These are phyloP conservation scores for Pseudogymnoascus sp. DNA, from an alignment of 2,329 filamentous ascomycete species.

Conservation along the genomic window DNA sequence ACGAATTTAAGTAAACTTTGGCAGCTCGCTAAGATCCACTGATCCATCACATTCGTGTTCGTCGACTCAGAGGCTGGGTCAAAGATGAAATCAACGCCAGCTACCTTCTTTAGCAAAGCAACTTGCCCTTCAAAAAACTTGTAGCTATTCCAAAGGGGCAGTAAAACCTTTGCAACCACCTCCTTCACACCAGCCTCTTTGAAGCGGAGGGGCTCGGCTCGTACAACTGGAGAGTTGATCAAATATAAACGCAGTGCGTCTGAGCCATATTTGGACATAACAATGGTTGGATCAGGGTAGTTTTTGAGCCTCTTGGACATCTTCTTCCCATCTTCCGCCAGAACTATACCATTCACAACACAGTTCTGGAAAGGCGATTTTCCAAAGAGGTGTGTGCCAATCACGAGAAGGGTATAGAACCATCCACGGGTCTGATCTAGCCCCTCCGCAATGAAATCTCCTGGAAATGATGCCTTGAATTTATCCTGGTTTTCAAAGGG, in stretches of 20 bases:
- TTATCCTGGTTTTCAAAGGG: slow-evolving; percentile 82
- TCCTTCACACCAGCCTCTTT: slow-evolving; percentile 91
- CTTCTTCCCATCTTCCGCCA: slow-evolving; percentile 94
- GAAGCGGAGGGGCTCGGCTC: slow-evolving; percentile 83
- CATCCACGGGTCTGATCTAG: slow-evolving; percentile 91
- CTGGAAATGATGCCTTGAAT: slow-evolving; percentile 76
- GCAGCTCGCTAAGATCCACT: slow-evolving; percentile 88
- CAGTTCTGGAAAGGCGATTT: slow-evolving; percentile 87
- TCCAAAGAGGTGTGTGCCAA: slow-evolving; percentile 82
- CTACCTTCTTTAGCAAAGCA: slow-evolving; percentile 76
- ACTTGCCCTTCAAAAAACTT: slow-evolving; percentile 94
- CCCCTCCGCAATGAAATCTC: slow-evolving; percentile 90
- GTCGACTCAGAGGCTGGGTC: slow-evolving; percentile 66
- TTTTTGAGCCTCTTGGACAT: slow-evolving; percentile 98
- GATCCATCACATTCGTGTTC: slow-evolving; percentile 90
- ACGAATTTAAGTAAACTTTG: slow-evolving; percentile 89
- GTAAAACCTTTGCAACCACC: slow-evolving; percentile 82
- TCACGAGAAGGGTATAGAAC: slow-evolving; percentile 89
- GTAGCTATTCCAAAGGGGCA: slow-evolving; percentile 94
- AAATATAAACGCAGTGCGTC: slow-evolving; percentile 91
- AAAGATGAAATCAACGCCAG: slow-evolving; percentile 69
- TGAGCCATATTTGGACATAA: slow-evolving; percentile 84
- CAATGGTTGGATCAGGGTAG: slow-evolving; percentile 77
- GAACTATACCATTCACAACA: slow-evolving; percentile 90
- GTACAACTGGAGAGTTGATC: slow-evolving; percentile 92